Conservation (phyloP, 2,329 filamentous ascomycete species). For the Ophidiomyces ophidiicola region DNA sequence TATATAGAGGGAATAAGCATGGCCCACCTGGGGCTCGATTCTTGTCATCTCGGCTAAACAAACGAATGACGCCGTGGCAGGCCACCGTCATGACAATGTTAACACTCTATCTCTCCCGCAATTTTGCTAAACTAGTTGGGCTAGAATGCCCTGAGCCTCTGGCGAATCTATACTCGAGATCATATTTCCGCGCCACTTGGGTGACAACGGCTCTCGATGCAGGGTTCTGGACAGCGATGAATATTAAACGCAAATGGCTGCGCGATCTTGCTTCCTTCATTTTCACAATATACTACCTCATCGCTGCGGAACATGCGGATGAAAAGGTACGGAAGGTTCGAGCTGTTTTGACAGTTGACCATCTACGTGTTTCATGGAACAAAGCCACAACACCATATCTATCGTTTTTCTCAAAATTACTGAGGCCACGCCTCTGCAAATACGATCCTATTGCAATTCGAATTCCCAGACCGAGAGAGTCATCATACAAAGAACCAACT, state of each 20-base stretch:
- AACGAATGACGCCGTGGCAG: slow-evolving; percentile 74
- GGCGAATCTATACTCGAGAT: slow-evolving; percentile 81
- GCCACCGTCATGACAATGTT: slow-evolving; percentile 75
- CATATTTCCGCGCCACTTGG: slow-evolving; percentile 95
- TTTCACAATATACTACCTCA: slow-evolving; percentile 81
- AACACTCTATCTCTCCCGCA: slow-evolving; percentile 80
- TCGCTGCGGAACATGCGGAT: slow-evolving; percentile 86
- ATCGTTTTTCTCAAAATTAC: slow-evolving; percentile 54
- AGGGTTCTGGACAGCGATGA: slow-evolving; percentile 98
- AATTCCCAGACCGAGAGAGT: slow-evolving; percentile 67
- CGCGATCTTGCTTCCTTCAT: slow-evolving; percentile 70
- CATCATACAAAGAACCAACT: slow-evolving; percentile 72
- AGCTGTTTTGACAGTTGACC: slow-evolving; percentile 75
- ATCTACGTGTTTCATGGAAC: slow-evolving; percentile 87
- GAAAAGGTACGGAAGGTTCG: slow-evolving; percentile 91
- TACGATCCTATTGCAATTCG: slow-evolving; percentile 72
- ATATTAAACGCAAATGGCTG: slow-evolving; percentile 65
- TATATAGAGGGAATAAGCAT: slow-evolving; percentile 65
- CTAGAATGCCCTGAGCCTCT: slow-evolving; percentile 88
- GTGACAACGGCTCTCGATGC: slow-evolving; percentile 87
- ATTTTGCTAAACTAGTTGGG: slow-evolving; percentile 84
- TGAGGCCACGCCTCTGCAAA: slow-evolving; percentile 66
- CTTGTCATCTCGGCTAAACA: slow-evolving; percentile 59
- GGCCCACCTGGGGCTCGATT: slow-evolving; percentile 65
- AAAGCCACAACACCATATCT: slow-evolving; percentile 85